A percentile compares a stretch with the other conserved stretches of the same genome.
phyloP scores from a whole-genome alignment of 169 alveolate species.

The Plasmodium fragile region DNA sequence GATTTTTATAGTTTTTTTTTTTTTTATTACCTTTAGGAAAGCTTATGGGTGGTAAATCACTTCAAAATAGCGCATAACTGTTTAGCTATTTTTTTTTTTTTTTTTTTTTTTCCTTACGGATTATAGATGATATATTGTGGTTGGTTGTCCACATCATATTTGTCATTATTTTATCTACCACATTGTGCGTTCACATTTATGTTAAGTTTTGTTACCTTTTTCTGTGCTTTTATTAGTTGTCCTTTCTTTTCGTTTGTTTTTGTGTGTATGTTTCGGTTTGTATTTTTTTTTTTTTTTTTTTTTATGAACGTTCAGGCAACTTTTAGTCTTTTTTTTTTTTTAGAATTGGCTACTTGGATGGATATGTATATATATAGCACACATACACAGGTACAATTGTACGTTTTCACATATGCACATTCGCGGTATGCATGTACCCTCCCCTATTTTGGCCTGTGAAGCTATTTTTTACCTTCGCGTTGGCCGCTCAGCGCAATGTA shows the following conservation, averaged over 20 bases:
- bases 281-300: slow-evolving; percentile 28
- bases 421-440: background rate
- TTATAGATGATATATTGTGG: slow-evolving; percentile 8
- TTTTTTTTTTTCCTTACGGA: slow-evolving; percentile 9
- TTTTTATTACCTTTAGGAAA: slow-evolving; percentile 10
- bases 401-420: background rate
- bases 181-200: background rate
- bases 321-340: slow-evolving; percentile 13
- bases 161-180: background rate
- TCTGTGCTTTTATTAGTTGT: background rate
- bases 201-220: slow-evolving; percentile 6
- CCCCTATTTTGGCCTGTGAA: background rate
- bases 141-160: slow-evolving; percentile 26
- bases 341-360: background rate
- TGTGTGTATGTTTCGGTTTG: background rate
- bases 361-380: background rate
- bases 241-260: background rate
- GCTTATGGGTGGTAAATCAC: slow-evolving; percentile 36
- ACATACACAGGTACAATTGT: background rate
- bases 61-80: background rate
- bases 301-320: slow-evolving; percentile 53
- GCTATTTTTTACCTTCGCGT: slow-evolving; percentile 12
- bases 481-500: slow-evolving; percentile 14
- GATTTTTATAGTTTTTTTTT: background rate
- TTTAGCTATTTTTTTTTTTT: background rate